A percentile compares a stretch with the other conserved stretches of the same genome.
phyloP scores from a whole-genome alignment of 805 yeast species.

The Ogataea chonburiensis region DNA sequence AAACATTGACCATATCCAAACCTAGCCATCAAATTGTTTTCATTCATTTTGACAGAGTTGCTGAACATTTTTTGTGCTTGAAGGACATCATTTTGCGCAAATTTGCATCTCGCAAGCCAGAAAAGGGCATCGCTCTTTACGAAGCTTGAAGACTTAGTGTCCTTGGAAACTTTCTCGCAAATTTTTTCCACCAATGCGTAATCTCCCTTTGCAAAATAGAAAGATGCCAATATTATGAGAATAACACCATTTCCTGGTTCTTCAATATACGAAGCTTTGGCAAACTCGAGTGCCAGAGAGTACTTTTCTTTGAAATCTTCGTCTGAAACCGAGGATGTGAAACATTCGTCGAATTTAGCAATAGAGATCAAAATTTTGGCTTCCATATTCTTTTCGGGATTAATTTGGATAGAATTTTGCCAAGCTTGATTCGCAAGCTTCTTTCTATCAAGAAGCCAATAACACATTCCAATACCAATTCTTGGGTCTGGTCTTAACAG shows the following conservation, averaged over 20 bases:
- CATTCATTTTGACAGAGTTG: constrained; percentile 65
- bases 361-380: constrained; percentile 67
- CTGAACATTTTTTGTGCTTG: constrained; percentile 71
- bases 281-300: constrained; percentile 53
- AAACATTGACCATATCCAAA: constrained; percentile 88
- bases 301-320: constrained; percentile 63
- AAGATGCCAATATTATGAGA: constrained; percentile 65
- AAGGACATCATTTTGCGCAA: constrained; percentile 56
- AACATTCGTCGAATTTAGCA: constrained; percentile 63
- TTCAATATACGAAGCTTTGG: constrained; percentile 39
- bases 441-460: constrained; percentile 81
- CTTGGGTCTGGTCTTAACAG: constrained; percentile 85
- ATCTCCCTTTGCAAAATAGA: constrained; percentile 67
- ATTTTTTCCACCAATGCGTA: constrained; percentile 56
- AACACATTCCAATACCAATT: constrained; percentile 91
- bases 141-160: constrained; percentile 37
- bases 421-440: constrained; percentile 78
- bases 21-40: constrained; percentile 63
- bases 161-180: constrained; percentile 47
- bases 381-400: constrained; percentile 51
- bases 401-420: constrained; percentile 72
- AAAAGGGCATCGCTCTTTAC: constrained; percentile 63
- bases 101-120: constrained; percentile 85
- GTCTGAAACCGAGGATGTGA: constrained; percentile 54
- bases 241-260: constrained; percentile 57